phyloP scores from a whole-genome alignment of 2,329 filamentous ascomycete genomes.

The Cercospora berteroae region DNA sequence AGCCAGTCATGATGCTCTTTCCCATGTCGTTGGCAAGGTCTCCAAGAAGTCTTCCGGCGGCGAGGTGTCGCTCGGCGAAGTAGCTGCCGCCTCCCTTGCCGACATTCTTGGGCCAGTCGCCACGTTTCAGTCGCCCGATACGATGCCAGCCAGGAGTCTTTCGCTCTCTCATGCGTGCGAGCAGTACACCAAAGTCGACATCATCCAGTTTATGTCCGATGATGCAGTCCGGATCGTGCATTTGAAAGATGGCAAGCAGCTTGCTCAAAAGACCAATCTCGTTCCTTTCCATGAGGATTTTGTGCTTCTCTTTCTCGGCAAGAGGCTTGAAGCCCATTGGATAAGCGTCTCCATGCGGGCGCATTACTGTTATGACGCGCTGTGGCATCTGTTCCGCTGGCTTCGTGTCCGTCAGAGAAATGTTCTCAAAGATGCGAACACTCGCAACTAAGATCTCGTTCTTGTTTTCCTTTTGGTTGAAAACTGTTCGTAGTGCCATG shows the following conservation, averaged over 20 bases:
- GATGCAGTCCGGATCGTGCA: conserved; percentile 88
- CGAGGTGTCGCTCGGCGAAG: conserved; percentile 86
- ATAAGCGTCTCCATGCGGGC: conserved; percentile 70
- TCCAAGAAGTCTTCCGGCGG: conserved; percentile 84
- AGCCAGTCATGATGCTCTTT: conserved; percentile 95
- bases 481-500: conserved; percentile 78
- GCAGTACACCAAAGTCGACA: conserved; percentile 87
- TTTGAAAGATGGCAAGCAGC: conserved; percentile 84
- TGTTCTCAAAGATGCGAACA: conserved; percentile 86
- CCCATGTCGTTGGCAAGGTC: conserved; percentile 95
- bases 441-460: conserved; percentile 92
- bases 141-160: conserved; percentile 94
- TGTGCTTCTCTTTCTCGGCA: conserved; percentile 69
- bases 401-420: conserved; percentile 82
- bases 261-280: conserved; percentile 83
- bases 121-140: conserved; percentile 79
- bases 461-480: conserved; percentile 91
- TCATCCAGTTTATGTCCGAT: conserved; percentile 96
- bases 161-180: conserved; percentile 82
- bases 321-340: conserved; percentile 83
- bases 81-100: conserved; percentile 84
- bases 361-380: conserved; percentile 86
- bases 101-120: conserved; percentile 82
- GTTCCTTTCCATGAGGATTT: conserved; percentile 76
- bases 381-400: conserved; percentile 84